Conservation (phyloP, 257 asterid genomes). For the Linaria vulgaris region DNA sequence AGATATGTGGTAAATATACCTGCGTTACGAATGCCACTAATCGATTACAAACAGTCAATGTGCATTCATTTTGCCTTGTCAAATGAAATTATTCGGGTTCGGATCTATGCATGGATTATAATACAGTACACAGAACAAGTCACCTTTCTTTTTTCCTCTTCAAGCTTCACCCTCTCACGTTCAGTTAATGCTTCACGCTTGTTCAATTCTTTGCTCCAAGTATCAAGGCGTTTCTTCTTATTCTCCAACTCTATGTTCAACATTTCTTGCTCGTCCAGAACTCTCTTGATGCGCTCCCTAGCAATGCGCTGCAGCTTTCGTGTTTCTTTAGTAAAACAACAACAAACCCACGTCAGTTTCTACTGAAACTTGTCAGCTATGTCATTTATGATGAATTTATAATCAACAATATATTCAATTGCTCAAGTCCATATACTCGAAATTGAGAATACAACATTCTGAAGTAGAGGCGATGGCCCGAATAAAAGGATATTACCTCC, state of each 20-base stretch:
- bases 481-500: slow-evolving; percentile 9
- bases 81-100: slow-evolving; percentile 8
- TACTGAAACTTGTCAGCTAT: slow-evolving; percentile 16
- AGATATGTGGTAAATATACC: slow-evolving; percentile 7
- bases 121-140: not conserved
- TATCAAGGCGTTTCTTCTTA: slow-evolving; percentile 62
- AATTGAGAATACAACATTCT: not conserved
- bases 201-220: slow-evolving; percentile 79
- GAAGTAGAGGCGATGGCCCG: not conserved
- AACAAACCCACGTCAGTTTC: slow-evolving; percentile 1
- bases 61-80: not conserved
- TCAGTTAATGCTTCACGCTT: slow-evolving; percentile 76
- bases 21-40: slow-evolving; percentile 15
- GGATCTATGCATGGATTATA: not conserved
- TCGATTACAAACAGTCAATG: not conserved
- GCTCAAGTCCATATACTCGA: not conserved
- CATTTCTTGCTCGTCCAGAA: slow-evolving; percentile 70
- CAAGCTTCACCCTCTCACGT: slow-evolving; percentile 80
- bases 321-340: slow-evolving; percentile 48
- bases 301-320: slow-evolving; percentile 72
- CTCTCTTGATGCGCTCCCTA: slow-evolving; percentile 67
- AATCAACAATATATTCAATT: not conserved
- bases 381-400: slow-evolving; percentile 10
- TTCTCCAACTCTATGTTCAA: slow-evolving; percentile 60
- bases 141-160: slow-evolving; percentile 77